Conservation (phyloP, 2,329 filamentous ascomycete species). For the Claviceps pazoutovae region DNA sequence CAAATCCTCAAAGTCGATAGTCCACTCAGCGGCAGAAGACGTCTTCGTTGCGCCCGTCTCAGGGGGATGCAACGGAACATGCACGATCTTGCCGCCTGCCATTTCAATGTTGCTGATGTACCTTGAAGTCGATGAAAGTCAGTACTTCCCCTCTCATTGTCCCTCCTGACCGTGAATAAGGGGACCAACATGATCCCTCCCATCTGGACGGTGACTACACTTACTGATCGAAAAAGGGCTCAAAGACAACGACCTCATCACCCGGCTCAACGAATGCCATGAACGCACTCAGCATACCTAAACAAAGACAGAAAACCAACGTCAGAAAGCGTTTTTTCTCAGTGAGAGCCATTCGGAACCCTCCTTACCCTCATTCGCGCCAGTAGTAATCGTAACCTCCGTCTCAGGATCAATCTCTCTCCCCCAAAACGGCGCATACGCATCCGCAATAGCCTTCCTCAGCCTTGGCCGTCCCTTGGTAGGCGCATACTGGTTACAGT, state of each 20-base stretch:
- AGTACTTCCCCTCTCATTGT: neutral
- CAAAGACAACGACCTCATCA: slow-evolving; percentile 95
- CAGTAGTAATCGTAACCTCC: slow-evolving; percentile 89
- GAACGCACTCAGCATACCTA: slow-evolving; percentile 82
- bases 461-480: slow-evolving; percentile 85
- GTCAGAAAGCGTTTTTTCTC: neutral
- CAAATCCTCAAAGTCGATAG: slow-evolving; percentile 69
- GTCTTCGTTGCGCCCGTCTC: slow-evolving; percentile 64
- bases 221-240: slow-evolving; percentile 95
- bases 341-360: neutral
- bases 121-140: slow-evolving; percentile 7
- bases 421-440: slow-evolving; percentile 83
- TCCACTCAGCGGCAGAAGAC: slow-evolving; percentile 79
- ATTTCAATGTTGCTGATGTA: slow-evolving; percentile 97
- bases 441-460: slow-evolving; percentile 83
- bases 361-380: slow-evolving; percentile 55
- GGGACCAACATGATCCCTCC: too few relatives aligned
- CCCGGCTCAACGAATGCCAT: slow-evolving; percentile 94
- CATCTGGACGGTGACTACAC: slow-evolving; percentile 1
- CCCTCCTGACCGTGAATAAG: neutral
- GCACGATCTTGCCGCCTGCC: slow-evolving; percentile 87
- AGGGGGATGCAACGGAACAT: slow-evolving; percentile 88
- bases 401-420: slow-evolving; percentile 72
- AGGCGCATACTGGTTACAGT: slow-evolving; percentile 97
- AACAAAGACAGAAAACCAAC: neutral